Evolutionary conservation across 2,329 filamentous ascomycete species (phyloP).

Genomic region (Pezicula neosporulosa): DNA sequence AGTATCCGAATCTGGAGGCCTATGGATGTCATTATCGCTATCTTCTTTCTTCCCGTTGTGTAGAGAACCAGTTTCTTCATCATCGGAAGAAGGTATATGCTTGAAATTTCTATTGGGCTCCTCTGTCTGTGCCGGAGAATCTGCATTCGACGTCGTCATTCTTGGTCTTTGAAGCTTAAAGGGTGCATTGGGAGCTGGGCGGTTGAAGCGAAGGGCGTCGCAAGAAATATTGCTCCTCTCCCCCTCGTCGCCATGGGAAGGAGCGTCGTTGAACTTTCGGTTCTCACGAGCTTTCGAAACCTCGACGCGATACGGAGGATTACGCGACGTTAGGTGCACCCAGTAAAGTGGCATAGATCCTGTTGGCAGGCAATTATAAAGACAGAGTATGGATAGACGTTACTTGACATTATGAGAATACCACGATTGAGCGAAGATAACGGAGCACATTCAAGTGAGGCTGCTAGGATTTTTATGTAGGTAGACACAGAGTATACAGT

Average conservation of each 20-base stretch:
- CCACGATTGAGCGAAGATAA: no score
- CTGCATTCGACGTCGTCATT: neutral
- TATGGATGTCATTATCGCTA: no score
- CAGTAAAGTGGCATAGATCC: neutral
- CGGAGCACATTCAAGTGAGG: no score
- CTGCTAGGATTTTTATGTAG: no score
- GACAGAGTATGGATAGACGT: no score
- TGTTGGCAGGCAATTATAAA: neutral
- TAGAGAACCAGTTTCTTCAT: neutral
- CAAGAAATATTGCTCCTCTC: neutral
- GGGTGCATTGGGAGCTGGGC: neutral
- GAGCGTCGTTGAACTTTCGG: neutral
- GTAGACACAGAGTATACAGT: no score
- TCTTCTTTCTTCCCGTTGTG: no score
- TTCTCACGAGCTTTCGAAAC: neutral
- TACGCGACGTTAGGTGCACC: slow-evolving; percentile 1
- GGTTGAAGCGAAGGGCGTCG: neutral
- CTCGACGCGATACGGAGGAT: neutral
- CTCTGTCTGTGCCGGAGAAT: neutral
- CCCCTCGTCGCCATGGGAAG: neutral
- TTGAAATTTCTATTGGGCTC: neutral
- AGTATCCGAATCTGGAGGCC: no score
- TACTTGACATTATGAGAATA: no score
- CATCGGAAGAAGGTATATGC: neutral
- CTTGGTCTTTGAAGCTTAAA: neutral